phyloP scores from a whole-genome alignment of 1,139 yeast species.

The Lodderomyces elongisporus region DNA sequence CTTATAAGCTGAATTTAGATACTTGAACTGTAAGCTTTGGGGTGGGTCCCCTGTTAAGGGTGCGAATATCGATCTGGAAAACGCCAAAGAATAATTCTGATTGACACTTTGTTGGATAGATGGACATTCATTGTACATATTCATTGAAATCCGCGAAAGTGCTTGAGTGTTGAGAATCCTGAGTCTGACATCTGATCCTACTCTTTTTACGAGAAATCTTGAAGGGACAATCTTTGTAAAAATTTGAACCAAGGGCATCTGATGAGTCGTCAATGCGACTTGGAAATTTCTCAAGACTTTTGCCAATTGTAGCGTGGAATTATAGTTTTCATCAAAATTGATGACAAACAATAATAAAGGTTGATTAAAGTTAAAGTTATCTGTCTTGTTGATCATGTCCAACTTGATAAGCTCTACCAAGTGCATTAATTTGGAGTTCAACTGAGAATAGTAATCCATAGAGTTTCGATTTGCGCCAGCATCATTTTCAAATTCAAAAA shows the following conservation, averaged over 20 bases:
- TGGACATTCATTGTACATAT: conserved; percentile 61
- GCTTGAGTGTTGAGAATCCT: conserved; percentile 46
- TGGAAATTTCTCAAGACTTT: conserved; percentile 47
- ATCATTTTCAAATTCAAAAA: conserved; percentile 13
- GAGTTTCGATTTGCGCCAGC: conserved; percentile 18
- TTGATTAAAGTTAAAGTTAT: conserved; percentile 38
- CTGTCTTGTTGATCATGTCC: conserved; percentile 40
- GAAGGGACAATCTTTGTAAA: conserved; percentile 58
- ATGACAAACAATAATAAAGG: conserved; percentile 46
- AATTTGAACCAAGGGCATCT: conserved; percentile 39
- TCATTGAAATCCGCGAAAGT: conserved; percentile 50
- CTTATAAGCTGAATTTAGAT: conserved; percentile 22
- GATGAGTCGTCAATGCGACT: conserved; percentile 33
- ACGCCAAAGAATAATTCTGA: conserved; percentile 7
- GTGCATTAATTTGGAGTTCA: conserved; percentile 24
- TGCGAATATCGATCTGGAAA: conserved; percentile 26
- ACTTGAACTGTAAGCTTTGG: conserved; percentile 48
- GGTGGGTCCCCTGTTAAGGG: conserved; percentile 46
- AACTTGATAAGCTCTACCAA: conserved; percentile 33
- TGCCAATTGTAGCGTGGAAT: conserved; percentile 45
- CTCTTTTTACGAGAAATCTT: conserved; percentile 38
- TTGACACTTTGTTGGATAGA: no score
- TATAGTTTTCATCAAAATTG: conserved; percentile 40
- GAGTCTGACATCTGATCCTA: conserved; percentile 32
- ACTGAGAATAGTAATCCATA: conserved; percentile 26